Evolutionary conservation across 2,329 filamentous ascomycete species (phyloP).

Genomic region (Cladosporium colombiae): DNA sequence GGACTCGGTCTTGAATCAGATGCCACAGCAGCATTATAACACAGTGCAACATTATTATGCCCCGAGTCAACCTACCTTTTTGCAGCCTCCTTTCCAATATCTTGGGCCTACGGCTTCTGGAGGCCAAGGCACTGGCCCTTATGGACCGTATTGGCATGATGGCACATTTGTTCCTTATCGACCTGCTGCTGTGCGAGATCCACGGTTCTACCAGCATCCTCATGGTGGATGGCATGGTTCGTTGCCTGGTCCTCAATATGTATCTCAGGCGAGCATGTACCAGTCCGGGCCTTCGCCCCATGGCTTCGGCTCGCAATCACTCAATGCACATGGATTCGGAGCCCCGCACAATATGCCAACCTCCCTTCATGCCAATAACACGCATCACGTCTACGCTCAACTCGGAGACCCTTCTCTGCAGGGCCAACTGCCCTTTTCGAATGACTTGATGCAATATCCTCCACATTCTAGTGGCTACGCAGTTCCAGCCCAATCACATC

Average conservation of each 20-base stretch:
- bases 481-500: neutral
- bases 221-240: constrained; percentile 22
- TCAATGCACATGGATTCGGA: constrained; percentile 8
- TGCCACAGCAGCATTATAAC: constrained; percentile 45
- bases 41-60: constrained; percentile 38
- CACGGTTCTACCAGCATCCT: constrained; percentile 44
- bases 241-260: constrained; percentile 3
- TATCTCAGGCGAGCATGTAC: constrained; percentile 6
- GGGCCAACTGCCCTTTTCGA: neutral
- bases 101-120: constrained; percentile 61
- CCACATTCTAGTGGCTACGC: constrained; percentile 2
- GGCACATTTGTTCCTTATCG: constrained; percentile 63
- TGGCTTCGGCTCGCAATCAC: constrained; percentile 5
- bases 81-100: constrained; percentile 61
- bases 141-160: constrained; percentile 65
- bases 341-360: neutral
- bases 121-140: constrained; percentile 56
- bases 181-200: constrained; percentile 58
- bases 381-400: neutral
- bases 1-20: constrained; percentile 63
- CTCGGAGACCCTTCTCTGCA: neutral
- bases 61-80: constrained; percentile 58
- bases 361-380: neutral
- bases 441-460: neutral
- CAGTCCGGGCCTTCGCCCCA: neutral